phyloP scores from a whole-genome alignment of 495 filamentous ascomycete species.

The Talaromyces stipitatus region DNA sequence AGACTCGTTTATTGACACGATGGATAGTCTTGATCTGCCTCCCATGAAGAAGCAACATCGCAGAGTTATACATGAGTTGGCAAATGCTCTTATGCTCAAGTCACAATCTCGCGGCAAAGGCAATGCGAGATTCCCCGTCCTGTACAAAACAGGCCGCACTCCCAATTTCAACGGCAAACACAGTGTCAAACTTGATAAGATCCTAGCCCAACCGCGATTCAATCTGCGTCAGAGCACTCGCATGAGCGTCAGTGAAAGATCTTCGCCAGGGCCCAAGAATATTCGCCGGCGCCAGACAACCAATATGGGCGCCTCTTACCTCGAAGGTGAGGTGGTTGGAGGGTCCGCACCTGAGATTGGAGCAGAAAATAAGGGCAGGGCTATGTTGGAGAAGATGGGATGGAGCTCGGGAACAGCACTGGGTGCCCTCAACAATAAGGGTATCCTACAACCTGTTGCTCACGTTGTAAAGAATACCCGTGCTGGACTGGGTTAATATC shows the following conservation, averaged over 20 bases:
- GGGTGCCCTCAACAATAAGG: conserved; percentile 77
- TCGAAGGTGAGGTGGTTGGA: conserved; percentile 88
- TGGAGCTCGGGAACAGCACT: conserved; percentile 85
- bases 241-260: background rate
- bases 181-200: conserved; percentile 26
- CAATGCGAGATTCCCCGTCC: conserved; percentile 62
- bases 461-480: conserved; percentile 82
- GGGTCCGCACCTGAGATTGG: conserved; percentile 78
- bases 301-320: conserved; percentile 44
- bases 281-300: conserved; percentile 26
- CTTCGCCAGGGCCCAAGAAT: conserved; percentile 5
- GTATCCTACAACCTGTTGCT: conserved; percentile 77
- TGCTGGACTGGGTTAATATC: conserved; percentile 69
- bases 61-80: conserved; percentile 69
- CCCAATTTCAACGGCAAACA: conserved; percentile 39
- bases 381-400: conserved; percentile 96
- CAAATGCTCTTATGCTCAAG: conserved; percentile 62
- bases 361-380: conserved; percentile 71
- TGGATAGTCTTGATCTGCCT: conserved; percentile 63
- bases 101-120: conserved; percentile 78
- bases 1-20: background rate
- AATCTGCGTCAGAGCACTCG: background rate
- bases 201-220: conserved; percentile 18
- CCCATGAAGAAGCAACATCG: conserved; percentile 75
- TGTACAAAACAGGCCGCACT: conserved; percentile 66